Evolutionary conservation across 257 asterid genomes (phyloP), one percentile per base, ranked within the genome.

Genomic region (Ajuga chamaepitys): DNA sequence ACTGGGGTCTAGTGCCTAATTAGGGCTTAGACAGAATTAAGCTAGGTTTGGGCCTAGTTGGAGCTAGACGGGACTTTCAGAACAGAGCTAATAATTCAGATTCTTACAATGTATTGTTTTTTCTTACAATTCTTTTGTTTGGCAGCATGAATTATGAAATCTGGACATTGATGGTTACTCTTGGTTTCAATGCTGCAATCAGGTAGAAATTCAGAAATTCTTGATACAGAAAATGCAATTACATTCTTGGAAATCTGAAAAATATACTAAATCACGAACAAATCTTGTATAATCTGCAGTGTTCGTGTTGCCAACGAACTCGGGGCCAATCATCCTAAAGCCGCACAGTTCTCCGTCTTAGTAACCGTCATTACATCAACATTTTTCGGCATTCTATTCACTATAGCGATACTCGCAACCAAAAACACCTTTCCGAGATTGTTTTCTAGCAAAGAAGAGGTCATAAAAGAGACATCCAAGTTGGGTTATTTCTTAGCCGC

Each of bases 151-250:
- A 88, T 62, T 44, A 88, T 48, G 85, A 86, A 70, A 73, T 86
- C 35, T 88, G 98, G 98, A 67, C 82, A 1, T 57, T 88, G 71
- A 88, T 88, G 95, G 64, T 88, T 76, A 67, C 88, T 20, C 71
- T 91, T 1, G 98, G 98, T 22, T 84, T 91, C 87, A 88, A 88
- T 71, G 95, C 96, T 12, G 96, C 97, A 67, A 77, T 91, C 58
- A 91, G 96, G 97, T 90, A 38, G 69, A 28, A 7, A 8, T 11
- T 17, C 3, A 16, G 7, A 40, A 14, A 12, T 72, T 53, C 9
- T 26, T 41, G 2, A 17, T 4, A 11, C 37, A 22, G 13, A 38
- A 16, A 51, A 59, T 40, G 5, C 16, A 44, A 4, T 1, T 28
- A 2, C 2, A 28, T 28, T 28, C 34, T 28, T 28, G 5, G 14